Evolutionary conservation across 495 filamentous ascomycete species (phyloP).

Genomic region (Penicillium cataractarum): DNA sequence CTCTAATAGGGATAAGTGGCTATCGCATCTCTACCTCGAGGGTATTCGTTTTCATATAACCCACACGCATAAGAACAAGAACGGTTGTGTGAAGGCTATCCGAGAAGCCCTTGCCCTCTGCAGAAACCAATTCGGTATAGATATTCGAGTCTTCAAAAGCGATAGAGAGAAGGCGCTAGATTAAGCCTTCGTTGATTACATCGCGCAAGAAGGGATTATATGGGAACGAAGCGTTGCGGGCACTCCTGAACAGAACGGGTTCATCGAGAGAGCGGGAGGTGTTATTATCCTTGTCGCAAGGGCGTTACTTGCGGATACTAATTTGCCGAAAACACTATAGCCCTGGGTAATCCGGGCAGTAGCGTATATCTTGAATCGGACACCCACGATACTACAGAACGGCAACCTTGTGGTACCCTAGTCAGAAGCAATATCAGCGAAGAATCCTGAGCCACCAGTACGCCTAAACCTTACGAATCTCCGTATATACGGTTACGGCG

Average conservation of each 20-base stretch:
- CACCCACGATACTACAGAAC: conserved; percentile 2
- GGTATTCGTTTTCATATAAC: conserved; percentile 12
- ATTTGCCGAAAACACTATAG: conserved; percentile 17
- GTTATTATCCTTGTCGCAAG: conserved; percentile 8
- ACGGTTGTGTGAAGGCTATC: conserved; percentile 1
- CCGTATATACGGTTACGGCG: conserved; percentile 2
- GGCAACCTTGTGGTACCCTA: conserved; percentile 5
- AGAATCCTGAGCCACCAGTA: neutral
- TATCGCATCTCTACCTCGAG: conserved; percentile 16
- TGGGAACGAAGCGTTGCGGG: neutral
- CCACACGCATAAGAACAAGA: neutral
- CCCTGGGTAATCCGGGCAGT: conserved; percentile 2
- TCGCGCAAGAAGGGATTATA: neutral
- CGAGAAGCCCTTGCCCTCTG: neutral
- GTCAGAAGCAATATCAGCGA: neutral
- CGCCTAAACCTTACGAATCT: conserved; percentile 14
- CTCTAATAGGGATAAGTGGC: neutral
- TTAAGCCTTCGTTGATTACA: neutral
- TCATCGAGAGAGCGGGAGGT: conserved; percentile 13
- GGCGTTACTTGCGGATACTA: neutral
- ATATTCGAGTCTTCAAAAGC: conserved; percentile 7
- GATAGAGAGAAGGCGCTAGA: too few species aligned
- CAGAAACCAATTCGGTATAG: conserved; percentile 4
- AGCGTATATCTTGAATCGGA: conserved; percentile 14
- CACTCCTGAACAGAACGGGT: conserved; percentile 12